Percentiles rank a stretch among this genome's conserved stretches.
Conservation (phyloP, 108 stramenopile species). For the Skeletonema marinoi region DNA sequence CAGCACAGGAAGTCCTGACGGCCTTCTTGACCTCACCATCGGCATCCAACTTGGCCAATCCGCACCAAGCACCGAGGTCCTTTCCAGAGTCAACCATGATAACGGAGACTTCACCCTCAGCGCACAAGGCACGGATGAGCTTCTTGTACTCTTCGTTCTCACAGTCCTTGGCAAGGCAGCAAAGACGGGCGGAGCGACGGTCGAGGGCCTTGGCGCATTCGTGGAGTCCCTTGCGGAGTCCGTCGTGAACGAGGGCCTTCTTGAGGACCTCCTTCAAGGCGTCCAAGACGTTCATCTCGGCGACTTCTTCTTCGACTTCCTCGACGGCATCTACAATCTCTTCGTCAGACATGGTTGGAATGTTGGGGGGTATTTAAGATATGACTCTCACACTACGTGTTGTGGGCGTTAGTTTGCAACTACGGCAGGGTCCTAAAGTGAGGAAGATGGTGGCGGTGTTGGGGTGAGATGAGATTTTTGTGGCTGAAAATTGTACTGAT, state of each 20-base stretch:
- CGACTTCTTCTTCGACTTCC: conserved; percentile 84
- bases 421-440: conserved; percentile 87
- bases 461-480: not conserved
- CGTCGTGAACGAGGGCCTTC: conserved; percentile 97
- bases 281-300: conserved; percentile 95
- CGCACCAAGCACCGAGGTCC: conserved; percentile 98
- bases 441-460: conserved; percentile 3
- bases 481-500: not conserved
- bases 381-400: conserved; percentile 87
- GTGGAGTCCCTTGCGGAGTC: conserved; percentile 98
- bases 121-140: conserved; percentile 98
- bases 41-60: conserved; percentile 96
- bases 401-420: conserved; percentile 18
- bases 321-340: conserved; percentile 78
- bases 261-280: conserved; percentile 98
- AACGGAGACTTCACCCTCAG: conserved; percentile 96
- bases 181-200: conserved; percentile 94
- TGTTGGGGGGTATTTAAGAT: conserved; percentile 17
- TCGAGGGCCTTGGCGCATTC: conserved; percentile 99
- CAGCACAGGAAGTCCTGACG: conserved; percentile 95
- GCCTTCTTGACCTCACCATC: conserved; percentile 98
- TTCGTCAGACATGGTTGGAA: conserved; percentile 75
- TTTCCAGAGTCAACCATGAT: conserved; percentile 96
- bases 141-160: conserved; percentile 99
- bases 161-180: conserved; percentile 99